Percentiles rank a stretch among this genome's conserved stretches.
Evolutionary conservation across 805 yeast species (phyloP).

Genomic region (Wickerhamiella azyma): DNA sequence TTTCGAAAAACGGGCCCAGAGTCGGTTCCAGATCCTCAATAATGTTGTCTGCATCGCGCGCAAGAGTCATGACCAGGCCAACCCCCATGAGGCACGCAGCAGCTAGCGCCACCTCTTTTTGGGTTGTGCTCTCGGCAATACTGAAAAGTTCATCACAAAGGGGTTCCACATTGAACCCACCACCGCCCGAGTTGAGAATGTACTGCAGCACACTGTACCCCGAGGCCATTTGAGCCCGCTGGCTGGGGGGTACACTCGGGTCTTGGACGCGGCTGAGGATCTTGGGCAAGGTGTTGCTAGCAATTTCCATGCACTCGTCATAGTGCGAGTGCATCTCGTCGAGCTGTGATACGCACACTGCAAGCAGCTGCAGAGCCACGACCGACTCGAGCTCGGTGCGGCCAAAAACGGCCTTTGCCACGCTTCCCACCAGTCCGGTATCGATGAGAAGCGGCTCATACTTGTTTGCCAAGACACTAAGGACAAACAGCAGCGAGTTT

Average conservation of each 20-base stretch:
- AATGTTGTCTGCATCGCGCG: slow-evolving; percentile 13
- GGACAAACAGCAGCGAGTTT: slow-evolving; percentile 21
- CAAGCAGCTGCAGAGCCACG: slow-evolving; percentile 22
- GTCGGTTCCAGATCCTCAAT: slow-evolving; percentile 32
- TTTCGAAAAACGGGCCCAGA: slow-evolving; percentile 30
- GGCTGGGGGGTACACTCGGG: slow-evolving; percentile 9
- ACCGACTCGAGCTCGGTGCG: slow-evolving; percentile 23
- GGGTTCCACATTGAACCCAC: slow-evolving; percentile 24
- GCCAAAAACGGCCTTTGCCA: slow-evolving; percentile 14
- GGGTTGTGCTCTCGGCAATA: slow-evolving; percentile 19
- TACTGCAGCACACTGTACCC: slow-evolving; percentile 22
- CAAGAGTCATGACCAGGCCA: slow-evolving; percentile 21
- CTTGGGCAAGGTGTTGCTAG: slow-evolving; percentile 8
- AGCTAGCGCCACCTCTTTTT: slow-evolving; percentile 16
- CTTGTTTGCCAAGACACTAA: slow-evolving; percentile 20
- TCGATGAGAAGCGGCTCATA: slow-evolving; percentile 23
- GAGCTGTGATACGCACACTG: slow-evolving; percentile 17
- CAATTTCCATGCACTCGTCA: slow-evolving; percentile 15
- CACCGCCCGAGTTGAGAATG: slow-evolving; percentile 23
- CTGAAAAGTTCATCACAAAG: slow-evolving; percentile 18
- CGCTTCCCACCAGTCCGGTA: slow-evolving; percentile 13
- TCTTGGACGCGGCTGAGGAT: slow-evolving; percentile 12
- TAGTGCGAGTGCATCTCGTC: slow-evolving; percentile 18
- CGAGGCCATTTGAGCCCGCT: slow-evolving; percentile 19
- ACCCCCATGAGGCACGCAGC: slow-evolving; percentile 22